Percentiles rank a stretch among this genome's conserved stretches.
Evolutionary conservation across 2,329 filamentous ascomycete species (phyloP).

Genomic region (Leptographium lundbergii): DNA sequence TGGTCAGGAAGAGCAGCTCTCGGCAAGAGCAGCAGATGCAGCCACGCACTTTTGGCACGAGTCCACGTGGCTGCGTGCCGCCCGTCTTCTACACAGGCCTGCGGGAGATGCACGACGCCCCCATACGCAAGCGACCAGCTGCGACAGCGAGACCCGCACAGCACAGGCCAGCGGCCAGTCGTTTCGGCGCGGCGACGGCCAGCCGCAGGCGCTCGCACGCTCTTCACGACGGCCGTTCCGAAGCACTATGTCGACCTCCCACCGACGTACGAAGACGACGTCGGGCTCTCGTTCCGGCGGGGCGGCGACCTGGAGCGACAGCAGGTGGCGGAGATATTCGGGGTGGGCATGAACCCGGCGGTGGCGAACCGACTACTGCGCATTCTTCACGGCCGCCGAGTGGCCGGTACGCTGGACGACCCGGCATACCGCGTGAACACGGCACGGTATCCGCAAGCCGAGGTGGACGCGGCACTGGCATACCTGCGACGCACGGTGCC

Average conservation of each 20-base stretch:
- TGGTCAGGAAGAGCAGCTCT: background rate
- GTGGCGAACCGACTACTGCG: conserved; percentile 41
- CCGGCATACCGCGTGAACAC: conserved; percentile 38
- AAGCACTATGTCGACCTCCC: conserved; percentile 48
- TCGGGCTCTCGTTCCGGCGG: conserved; percentile 39
- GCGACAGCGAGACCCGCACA: background rate
- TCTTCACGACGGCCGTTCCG: conserved; percentile 24
- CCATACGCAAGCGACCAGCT: background rate
- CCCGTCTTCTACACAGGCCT: background rate
- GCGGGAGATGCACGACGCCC: background rate
- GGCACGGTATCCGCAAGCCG: conserved; percentile 24
- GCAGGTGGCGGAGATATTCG: conserved; percentile 38
- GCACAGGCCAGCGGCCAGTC: background rate
- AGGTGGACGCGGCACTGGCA: conserved; percentile 33
- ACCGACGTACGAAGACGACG: conserved; percentile 39
- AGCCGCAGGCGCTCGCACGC: conserved; percentile 11
- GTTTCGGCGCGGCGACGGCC: background rate
- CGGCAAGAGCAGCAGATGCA: too few species aligned
- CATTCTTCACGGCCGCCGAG: conserved; percentile 49
- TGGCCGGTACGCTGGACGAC: conserved; percentile 51
- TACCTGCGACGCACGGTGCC: conserved; percentile 42
- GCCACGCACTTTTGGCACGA: background rate
- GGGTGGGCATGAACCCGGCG: conserved; percentile 27
- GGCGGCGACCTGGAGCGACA: conserved; percentile 33
- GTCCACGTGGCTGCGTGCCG: background rate